phyloP scores from a whole-genome alignment of 1,139 yeast genomes.

The Suhomyces anneliseae region DNA sequence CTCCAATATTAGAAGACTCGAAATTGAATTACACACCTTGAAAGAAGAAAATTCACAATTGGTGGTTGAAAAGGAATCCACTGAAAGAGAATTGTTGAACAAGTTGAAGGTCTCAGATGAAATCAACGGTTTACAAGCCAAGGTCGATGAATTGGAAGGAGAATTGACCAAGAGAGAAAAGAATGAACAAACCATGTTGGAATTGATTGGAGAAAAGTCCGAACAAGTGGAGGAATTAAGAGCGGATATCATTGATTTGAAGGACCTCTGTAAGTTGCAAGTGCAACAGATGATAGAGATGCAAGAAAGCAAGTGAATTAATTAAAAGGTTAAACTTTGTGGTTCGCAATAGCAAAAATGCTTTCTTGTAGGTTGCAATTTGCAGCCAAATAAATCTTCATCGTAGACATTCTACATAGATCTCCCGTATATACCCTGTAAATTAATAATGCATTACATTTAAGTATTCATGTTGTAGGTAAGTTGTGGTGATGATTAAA shows the following conservation, averaged over 20 bases:
- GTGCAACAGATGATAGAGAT: conserved; percentile 81
- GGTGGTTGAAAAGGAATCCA: conserved; percentile 58
- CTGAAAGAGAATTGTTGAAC: conserved; percentile 63
- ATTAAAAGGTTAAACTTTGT: too few species aligned
- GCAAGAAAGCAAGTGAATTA: conserved; percentile 34
- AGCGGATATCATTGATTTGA: conserved; percentile 87
- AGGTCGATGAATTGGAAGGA: conserved; percentile 34
- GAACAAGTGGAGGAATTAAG: conserved; percentile 81
- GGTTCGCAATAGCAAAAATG: too few species aligned
- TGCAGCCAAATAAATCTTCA: too few species aligned
- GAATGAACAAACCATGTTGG: conserved; percentile 63
- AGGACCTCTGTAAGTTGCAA: conserved; percentile 76
- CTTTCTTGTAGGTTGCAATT: too few species aligned
- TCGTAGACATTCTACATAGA: too few species aligned
- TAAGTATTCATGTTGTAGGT: too few species aligned
- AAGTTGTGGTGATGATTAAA: too few species aligned
- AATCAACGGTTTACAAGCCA: conserved; percentile 34
- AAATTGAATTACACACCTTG: conserved; percentile 68
- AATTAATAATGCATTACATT: too few species aligned
- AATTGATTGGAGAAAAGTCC: conserved; percentile 82
- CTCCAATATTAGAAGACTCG: conserved; percentile 73
- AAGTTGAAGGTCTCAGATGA: conserved; percentile 50
- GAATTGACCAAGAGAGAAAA: conserved; percentile 40
- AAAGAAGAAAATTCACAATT: conserved; percentile 62
- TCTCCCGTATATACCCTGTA: too few species aligned